Evolutionary conservation across 1,284 basidiomycete species (phyloP), one percentile per base, ranked within the genome.

Genomic region (Phellopilus nigrolimitatus): DNA sequence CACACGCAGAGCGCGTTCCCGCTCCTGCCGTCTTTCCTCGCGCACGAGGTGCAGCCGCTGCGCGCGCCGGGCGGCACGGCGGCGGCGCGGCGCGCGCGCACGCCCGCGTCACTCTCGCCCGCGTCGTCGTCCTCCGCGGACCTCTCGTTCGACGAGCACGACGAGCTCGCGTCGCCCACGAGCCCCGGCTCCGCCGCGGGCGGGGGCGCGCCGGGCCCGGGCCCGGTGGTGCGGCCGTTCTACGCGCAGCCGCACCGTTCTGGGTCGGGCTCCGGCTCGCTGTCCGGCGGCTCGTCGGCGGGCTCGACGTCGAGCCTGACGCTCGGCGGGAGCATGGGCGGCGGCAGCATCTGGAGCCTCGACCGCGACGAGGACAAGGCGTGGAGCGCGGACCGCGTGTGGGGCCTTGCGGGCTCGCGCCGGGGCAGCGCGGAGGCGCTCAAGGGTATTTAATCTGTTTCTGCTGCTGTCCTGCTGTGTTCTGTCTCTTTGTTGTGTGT

Each of bases 11-110:
- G 45, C 46, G 47, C 43, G 38, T 62, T 31, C 6, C 78, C 74
- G 13, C 71, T 87, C 33, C 71, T 88, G 10, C 85, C 85, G 1
- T 79, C 84, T 3, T 88, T 86, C 70, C 64, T 88, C 53, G 81
- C 84, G 61, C 81, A 87, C 54, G 81, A 87, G 30, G 75, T 85
- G 13, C 77, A 79, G 60, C 78, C 80, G 0, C 80, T 38, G 6
- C 44, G 43, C 22, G 13, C 28, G 13, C 22, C 17, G 4, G 25
- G 37, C 19, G 22, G 33, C 27, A 24, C 22, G 15, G 40, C n/a
- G n/a, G n/a, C n/a, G n/a, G n/a, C n/a, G n/a, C n/a, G n/a, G n/a
- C n/a, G 31, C 1, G 22, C 51, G 13, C 53, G 53, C 25, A 50
- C 47, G 3, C 48, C 53, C 1, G 40, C 82, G 12, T 75, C 80